These are phyloP conservation scores for Astrothelium macrocarpum DNA, from an alignment of 495 filamentous ascomycete genomes.

Conservation along the genomic window DNA sequence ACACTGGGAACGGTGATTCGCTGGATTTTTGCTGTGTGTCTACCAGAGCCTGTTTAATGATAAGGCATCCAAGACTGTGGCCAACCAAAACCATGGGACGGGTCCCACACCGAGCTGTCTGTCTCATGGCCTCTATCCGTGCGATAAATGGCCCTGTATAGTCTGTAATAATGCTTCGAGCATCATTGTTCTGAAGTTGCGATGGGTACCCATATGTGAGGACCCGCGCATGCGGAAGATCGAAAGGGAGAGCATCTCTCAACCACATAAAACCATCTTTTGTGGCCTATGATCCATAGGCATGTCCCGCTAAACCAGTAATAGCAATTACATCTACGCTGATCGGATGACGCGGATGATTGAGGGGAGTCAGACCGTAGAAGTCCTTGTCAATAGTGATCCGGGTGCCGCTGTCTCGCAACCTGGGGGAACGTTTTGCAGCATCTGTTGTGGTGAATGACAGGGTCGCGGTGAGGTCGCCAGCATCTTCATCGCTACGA, in stretches of 20 bases:
- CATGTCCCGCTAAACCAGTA: not conserved
- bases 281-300: not conserved
- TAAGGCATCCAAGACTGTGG: slow-evolving; percentile 5
- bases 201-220: not conserved
- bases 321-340: not conserved
- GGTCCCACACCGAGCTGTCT: not conserved
- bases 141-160: not conserved
- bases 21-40: not conserved
- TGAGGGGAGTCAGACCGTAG: not conserved
- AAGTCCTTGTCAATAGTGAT: not conserved
- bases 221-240: not conserved
- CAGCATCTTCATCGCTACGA: not conserved
- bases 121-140: not conserved
- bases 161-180: not conserved
- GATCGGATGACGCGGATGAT: not conserved
- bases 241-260: not conserved
- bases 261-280: not conserved
- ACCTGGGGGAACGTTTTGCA: not conserved
- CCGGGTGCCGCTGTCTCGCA: not conserved
- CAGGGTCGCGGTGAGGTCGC: not conserved
- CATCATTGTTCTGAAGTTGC: not conserved
- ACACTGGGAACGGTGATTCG: not conserved
- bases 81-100: slow-evolving; percentile 8
- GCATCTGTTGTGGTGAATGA: not conserved
- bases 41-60: slow-evolving; percentile 2